Evolutionary conservation across 495 filamentous ascomycete genomes (phyloP).

Genomic region (Hypoxylon fuscum): DNA sequence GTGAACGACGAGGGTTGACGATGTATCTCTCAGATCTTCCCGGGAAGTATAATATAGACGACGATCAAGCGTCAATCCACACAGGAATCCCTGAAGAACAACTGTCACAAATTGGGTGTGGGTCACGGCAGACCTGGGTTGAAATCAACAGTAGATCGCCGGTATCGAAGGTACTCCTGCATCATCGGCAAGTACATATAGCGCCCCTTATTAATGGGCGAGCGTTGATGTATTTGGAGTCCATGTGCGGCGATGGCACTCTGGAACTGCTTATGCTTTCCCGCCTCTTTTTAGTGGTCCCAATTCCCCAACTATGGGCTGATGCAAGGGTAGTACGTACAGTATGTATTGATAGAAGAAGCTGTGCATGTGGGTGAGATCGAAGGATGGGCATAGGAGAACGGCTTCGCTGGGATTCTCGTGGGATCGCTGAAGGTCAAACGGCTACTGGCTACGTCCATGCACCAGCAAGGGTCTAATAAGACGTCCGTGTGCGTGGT

Average conservation of each 20-base stretch:
- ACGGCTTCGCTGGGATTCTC: slow-evolving; percentile 44
- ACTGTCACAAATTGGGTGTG: slow-evolving; percentile 61
- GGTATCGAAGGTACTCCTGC: slow-evolving; percentile 59
- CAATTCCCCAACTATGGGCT: slow-evolving; percentile 41
- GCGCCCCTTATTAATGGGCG: slow-evolving; percentile 57
- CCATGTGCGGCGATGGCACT: slow-evolving; percentile 53
- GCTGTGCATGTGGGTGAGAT: slow-evolving; percentile 42
- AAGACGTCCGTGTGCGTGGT: slow-evolving; percentile 43
- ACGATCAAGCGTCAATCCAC: slow-evolving; percentile 59
- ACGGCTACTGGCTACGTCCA: slow-evolving; percentile 42
- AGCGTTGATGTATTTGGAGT: slow-evolving; percentile 46
- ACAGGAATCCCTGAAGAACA: slow-evolving; percentile 57
- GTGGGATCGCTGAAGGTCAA: slow-evolving; percentile 44
- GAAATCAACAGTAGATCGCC: slow-evolving; percentile 51
- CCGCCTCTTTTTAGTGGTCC: slow-evolving; percentile 42
- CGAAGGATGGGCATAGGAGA: slow-evolving; percentile 42
- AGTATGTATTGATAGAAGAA: slow-evolving; percentile 28
- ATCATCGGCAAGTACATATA: slow-evolving; percentile 52
- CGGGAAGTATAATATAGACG: slow-evolving; percentile 52
- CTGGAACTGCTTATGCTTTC: slow-evolving; percentile 44
- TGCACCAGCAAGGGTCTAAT: slow-evolving; percentile 40
- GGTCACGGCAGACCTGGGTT: slow-evolving; percentile 62
- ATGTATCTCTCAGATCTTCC: slow-evolving; percentile 62
- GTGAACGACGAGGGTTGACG: slow-evolving; percentile 47
- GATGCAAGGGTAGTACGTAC: slow-evolving; percentile 33